Evolutionary conservation across 305 asterid species (phyloP).

Genomic region (Petunia hybrid): DNA sequence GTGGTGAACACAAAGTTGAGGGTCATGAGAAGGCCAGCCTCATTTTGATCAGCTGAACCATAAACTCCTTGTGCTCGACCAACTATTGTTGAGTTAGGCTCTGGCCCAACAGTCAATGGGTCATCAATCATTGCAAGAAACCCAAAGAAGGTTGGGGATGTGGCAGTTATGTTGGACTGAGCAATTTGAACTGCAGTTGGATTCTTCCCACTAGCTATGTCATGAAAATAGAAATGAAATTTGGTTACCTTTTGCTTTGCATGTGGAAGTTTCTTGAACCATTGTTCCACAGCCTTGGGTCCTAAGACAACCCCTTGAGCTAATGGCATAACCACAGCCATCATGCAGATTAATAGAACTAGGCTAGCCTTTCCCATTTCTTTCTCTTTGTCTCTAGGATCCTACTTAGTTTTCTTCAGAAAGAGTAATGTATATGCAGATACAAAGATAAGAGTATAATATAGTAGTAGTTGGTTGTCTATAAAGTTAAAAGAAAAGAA

Average conservation of each 20-base stretch:
- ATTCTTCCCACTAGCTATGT: slow-evolving; percentile 26
- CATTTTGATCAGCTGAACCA: slow-evolving; percentile 31
- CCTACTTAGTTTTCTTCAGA: neutral
- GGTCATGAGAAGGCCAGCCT: slow-evolving; percentile 32
- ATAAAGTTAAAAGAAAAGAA: too few relatives aligned
- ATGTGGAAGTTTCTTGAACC: slow-evolving; percentile 2
- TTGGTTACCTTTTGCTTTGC: slow-evolving; percentile 26
- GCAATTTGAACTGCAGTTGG: slow-evolving; percentile 34
- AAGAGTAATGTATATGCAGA: neutral
- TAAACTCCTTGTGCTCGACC: slow-evolving; percentile 43
- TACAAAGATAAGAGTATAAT: neutral
- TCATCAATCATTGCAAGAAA: slow-evolving; percentile 30
- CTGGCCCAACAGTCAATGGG: slow-evolving; percentile 37
- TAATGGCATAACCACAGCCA: neutral
- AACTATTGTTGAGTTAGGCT: slow-evolving; percentile 21
- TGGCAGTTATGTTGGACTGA: neutral
- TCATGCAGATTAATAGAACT: slow-evolving; percentile 1
- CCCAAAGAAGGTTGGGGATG: slow-evolving; percentile 34
- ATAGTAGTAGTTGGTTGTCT: neutral
- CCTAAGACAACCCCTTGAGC: neutral
- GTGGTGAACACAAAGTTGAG: slow-evolving; percentile 34
- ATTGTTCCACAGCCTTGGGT: slow-evolving; percentile 14
- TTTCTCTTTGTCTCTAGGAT: neutral
- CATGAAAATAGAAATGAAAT: slow-evolving; percentile 41
- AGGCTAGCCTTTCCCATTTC: neutral